Conservation (phyloP, 345 rosid species). For the Rhodomyrtus tomentosa region DNA sequence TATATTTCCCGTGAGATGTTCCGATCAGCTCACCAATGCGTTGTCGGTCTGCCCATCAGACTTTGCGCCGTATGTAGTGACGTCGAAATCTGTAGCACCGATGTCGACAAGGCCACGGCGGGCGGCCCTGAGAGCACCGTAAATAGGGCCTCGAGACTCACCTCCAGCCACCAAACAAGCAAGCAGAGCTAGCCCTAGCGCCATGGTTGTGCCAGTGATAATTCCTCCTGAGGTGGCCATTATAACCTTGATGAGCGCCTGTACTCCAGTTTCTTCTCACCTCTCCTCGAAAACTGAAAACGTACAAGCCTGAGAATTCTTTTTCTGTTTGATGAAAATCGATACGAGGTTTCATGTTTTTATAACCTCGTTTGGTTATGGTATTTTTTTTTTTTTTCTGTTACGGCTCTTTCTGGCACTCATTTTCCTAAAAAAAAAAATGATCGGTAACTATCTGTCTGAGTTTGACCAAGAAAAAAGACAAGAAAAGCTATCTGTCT, state of each 20-base stretch:
- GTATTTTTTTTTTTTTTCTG: not conserved
- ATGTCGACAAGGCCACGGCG: not conserved
- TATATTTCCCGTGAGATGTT: not conserved
- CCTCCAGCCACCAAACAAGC: not conserved
- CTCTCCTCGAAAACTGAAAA: not conserved
- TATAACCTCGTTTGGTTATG: not conserved
- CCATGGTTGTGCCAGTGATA: not conserved
- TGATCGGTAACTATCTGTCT: not conserved
- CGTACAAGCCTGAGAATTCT: not conserved
- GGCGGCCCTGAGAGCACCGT: not conserved
- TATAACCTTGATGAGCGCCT: not conserved
- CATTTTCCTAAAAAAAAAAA: not conserved
- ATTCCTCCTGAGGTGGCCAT: not conserved
- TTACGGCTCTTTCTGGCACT: not conserved
- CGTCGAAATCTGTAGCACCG: constrained; percentile 22
- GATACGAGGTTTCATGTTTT: not conserved
- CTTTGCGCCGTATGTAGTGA: constrained; percentile 27
- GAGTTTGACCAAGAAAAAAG: not conserved
- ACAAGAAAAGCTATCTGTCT: not conserved
- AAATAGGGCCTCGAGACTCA: not conserved
- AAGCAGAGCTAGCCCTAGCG: constrained; percentile 1
- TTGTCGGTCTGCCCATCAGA: constrained; percentile 24
- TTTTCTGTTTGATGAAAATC: not conserved
- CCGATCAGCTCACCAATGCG: constrained; percentile 14
- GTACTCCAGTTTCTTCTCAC: not conserved